These are phyloP conservation scores for Epichloe festucae DNA, from an alignment of 2,329 filamentous ascomycete genomes.

Conservation along the genomic window DNA sequence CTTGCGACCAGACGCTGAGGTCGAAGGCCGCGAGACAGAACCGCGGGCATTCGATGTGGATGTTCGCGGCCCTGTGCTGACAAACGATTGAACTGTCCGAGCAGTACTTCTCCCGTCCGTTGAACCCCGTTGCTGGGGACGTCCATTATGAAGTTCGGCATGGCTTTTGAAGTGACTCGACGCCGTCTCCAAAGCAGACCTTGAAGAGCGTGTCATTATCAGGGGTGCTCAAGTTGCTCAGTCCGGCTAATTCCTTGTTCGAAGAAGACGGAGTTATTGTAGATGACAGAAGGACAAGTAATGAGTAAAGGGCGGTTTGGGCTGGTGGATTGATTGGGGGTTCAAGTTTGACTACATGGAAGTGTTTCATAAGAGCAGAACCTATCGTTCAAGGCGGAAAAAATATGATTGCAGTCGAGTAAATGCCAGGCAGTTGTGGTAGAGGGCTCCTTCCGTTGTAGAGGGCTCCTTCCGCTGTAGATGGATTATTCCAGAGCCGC, in stretches of 20 bases:
- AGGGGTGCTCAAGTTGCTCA: neutral
- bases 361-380: too few species aligned
- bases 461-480: neutral
- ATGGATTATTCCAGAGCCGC: too few species aligned
- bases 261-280: too few species aligned
- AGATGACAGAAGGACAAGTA: too few species aligned
- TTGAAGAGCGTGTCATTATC: neutral
- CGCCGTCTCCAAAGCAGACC: neutral
- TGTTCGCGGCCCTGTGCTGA: constrained; percentile 9
- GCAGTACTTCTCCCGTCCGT: neutral
- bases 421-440: neutral
- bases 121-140: neutral
- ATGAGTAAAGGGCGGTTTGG: too few species aligned
- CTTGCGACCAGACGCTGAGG: constrained; percentile 31
- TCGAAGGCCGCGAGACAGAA: constrained; percentile 12
- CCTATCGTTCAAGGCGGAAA: neutral
- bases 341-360: too few species aligned
- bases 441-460: neutral
- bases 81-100: constrained; percentile 8
- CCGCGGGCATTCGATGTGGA: neutral
- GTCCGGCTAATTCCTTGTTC: too few species aligned
- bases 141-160: neutral
- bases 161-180: neutral
- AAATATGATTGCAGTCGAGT: neutral
- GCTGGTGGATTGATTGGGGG: too few species aligned